Percentiles rank a stretch among this genome's conserved stretches.
These are phyloP conservation scores for Colletotrichum sp. DNA, from an alignment of 2,329 filamentous ascomycete genomes.

Conservation along the genomic window DNA sequence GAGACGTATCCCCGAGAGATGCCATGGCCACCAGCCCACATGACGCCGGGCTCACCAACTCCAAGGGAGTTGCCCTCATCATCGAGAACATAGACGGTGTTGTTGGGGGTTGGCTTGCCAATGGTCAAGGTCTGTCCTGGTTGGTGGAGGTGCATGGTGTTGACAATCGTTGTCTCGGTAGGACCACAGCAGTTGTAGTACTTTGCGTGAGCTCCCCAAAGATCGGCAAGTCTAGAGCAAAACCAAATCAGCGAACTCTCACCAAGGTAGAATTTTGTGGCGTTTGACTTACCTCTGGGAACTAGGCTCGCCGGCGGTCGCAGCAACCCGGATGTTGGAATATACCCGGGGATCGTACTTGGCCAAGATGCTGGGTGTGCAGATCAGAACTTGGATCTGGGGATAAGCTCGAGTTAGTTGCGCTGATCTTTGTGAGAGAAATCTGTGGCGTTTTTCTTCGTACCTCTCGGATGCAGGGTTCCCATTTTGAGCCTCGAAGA, in stretches of 20 bases:
- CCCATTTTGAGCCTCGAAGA: slow-evolving; percentile 19
- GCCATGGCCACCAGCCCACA: slow-evolving; percentile 63
- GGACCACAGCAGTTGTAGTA: slow-evolving; percentile 65
- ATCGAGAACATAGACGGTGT: slow-evolving; percentile 59
- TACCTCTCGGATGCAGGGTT: slow-evolving; percentile 13
- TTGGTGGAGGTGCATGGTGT: slow-evolving; percentile 40
- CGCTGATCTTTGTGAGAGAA: not conserved
- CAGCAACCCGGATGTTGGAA: slow-evolving; percentile 18
- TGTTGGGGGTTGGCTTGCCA: slow-evolving; percentile 61
- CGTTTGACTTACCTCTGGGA: slow-evolving; percentile 4
- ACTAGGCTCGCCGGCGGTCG: slow-evolving; percentile 22
- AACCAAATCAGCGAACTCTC: not conserved
- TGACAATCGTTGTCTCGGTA: slow-evolving; percentile 65
- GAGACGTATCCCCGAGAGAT: slow-evolving; percentile 62
- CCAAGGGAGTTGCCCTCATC: slow-evolving; percentile 43
- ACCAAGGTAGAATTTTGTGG: not conserved
- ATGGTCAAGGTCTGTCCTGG: slow-evolving; percentile 54
- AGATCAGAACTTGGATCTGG: slow-evolving; percentile 16
- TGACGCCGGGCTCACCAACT: slow-evolving; percentile 52
- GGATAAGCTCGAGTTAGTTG: not conserved
- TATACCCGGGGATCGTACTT: slow-evolving; percentile 21
- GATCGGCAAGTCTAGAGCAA: slow-evolving; percentile 48
- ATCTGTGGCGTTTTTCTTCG: not conserved
- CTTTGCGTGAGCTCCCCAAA: slow-evolving; percentile 55
- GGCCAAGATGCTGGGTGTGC: slow-evolving; percentile 21